phyloP scores from a whole-genome alignment of 225 moss, liverwort and hornwort genomes.

The Pseudoscleropodium purum region DNA sequence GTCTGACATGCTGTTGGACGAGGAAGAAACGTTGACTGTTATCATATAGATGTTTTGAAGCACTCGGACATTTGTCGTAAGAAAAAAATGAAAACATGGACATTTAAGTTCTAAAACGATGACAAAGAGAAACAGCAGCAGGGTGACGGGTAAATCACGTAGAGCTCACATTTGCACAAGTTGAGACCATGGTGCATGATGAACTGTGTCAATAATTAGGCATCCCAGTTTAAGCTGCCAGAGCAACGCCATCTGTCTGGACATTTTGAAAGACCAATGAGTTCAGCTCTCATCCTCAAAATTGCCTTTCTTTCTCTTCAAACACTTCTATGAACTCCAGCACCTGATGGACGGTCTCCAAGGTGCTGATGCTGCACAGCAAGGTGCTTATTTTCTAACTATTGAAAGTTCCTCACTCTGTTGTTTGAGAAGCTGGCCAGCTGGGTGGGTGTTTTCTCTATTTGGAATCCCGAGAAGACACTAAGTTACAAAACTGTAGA shows the following conservation, averaged over 20 bases:
- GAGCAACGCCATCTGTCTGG: slow-evolving; percentile 71
- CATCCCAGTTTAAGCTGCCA: slow-evolving; percentile 71
- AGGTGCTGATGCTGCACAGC: slow-evolving; percentile 75
- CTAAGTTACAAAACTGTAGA: background rate
- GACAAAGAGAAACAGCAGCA: background rate
- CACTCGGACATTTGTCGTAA: background rate
- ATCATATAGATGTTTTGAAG: background rate
- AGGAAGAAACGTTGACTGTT: background rate
- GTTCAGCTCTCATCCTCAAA: slow-evolving; percentile 52
- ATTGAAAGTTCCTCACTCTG: background rate
- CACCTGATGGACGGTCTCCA: slow-evolving; percentile 1
- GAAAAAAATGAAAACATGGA: background rate
- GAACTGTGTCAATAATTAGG: slow-evolving; percentile 10
- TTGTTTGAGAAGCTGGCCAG: background rate
- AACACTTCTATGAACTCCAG: background rate
- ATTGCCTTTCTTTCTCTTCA: slow-evolving; percentile 72
- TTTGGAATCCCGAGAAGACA: background rate
- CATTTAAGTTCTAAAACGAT: background rate
- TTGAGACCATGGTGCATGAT: background rate
- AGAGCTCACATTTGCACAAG: background rate
- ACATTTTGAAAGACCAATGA: slow-evolving; percentile 76
- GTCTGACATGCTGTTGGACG: background rate
- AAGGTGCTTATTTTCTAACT: slow-evolving; percentile 24
- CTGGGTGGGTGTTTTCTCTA: background rate
- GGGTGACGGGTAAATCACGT: background rate